A percentile compares a stretch with the other conserved stretches of the same genome.
Conservation (phyloP, 257 asterid species). For the Penstemon davidsonii region DNA sequence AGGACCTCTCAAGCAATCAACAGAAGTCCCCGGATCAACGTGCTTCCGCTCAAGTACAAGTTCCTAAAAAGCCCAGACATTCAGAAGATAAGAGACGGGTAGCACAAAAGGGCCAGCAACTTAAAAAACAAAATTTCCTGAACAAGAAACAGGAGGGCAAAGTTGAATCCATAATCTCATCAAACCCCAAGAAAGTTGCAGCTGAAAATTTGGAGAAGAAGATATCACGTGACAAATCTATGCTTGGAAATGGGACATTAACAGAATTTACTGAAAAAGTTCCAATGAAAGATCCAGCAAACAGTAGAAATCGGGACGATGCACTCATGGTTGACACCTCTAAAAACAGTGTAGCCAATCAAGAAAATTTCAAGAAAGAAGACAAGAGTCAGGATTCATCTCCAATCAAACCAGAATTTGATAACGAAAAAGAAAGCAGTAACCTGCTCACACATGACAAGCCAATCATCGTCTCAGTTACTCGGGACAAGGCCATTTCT, state of each 20-base stretch:
- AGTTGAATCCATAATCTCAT: constrained; percentile 37
- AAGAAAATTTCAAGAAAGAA: constrained; percentile 31
- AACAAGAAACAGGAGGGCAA: constrained; percentile 39
- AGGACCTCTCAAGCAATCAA: constrained; percentile 33
- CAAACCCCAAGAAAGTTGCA: constrained; percentile 39
- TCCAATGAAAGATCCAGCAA: constrained; percentile 33
- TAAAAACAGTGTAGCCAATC: constrained; percentile 14
- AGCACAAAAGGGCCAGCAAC: constrained; percentile 41
- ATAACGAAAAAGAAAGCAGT: constrained; percentile 22
- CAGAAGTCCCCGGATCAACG: constrained; percentile 31
- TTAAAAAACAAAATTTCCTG: constrained; percentile 41
- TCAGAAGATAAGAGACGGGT: constrained; percentile 37
- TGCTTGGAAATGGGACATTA: constrained; percentile 34
- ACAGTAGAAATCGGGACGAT: constrained; percentile 25
- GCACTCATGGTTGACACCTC: constrained; percentile 21
- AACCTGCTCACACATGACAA: constrained; percentile 31
- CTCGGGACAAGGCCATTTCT: constrained; percentile 33
- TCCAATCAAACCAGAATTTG: constrained; percentile 22
- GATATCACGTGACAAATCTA: constrained; percentile 36
- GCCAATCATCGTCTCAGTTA: constrained; percentile 31
- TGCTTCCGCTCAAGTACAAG: constrained; percentile 32
- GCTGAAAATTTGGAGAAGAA: constrained; percentile 40
- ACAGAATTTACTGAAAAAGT: constrained; percentile 32
- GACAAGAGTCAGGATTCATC: constrained; percentile 28
- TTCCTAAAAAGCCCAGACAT: constrained; percentile 34